These are phyloP conservation scores for Aquilaria malaccensis DNA, from an alignment of 345 rosid species.

Conservation along the genomic window DNA sequence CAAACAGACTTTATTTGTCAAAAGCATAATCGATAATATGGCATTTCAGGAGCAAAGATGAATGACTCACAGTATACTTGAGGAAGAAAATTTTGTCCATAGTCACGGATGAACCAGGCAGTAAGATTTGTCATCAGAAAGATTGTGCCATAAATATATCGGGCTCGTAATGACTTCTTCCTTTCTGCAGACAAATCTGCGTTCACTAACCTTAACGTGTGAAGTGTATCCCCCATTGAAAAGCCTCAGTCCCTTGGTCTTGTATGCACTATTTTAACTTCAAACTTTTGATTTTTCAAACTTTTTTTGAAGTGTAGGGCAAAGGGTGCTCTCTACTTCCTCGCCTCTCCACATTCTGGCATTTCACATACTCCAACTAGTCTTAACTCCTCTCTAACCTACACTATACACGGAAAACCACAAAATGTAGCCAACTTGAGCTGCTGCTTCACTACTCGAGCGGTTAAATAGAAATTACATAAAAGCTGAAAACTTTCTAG, in stretches of 20 bases:
- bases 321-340: no score
- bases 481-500: no score
- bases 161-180: constrained; percentile 45
- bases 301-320: no score
- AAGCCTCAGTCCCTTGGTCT: constrained; percentile 28
- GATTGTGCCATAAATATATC: constrained; percentile 62
- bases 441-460: no score
- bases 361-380: no score
- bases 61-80: constrained; percentile 42
- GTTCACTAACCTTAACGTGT: constrained; percentile 15
- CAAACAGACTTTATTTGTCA: neutral
- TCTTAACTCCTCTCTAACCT: no score
- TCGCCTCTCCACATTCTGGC: no score
- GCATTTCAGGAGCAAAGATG: constrained; percentile 2
- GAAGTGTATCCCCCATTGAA: constrained; percentile 17
- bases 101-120: constrained; percentile 90
- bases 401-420: no score
- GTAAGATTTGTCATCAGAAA: constrained; percentile 58
- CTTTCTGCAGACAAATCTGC: constrained; percentile 32
- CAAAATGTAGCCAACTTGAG: no score
- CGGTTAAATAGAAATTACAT: no score
- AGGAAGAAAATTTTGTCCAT: constrained; percentile 49
- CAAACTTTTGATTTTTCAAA: neutral
- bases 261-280: constrained; percentile 11
- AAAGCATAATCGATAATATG: neutral